Percentiles rank a stretch among this genome's conserved stretches.
These are phyloP conservation scores for Apiospora pterosperma DNA, from an alignment of 2,329 filamentous ascomycete genomes.

Conservation along the genomic window DNA sequence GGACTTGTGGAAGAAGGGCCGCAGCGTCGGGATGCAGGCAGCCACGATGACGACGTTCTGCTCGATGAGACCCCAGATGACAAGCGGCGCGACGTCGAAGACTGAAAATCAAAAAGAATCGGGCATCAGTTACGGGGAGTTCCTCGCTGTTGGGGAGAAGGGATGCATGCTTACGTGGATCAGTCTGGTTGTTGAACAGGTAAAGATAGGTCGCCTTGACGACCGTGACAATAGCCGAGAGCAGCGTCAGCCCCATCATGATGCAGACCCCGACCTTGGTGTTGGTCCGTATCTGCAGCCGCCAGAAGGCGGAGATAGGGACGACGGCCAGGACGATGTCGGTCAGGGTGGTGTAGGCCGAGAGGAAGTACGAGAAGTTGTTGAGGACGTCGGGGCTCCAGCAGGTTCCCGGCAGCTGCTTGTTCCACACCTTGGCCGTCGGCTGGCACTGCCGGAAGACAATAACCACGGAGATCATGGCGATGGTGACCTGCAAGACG, in stretches of 20 bases:
- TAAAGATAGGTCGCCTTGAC: slow-evolving; percentile 24
- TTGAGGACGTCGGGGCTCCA: slow-evolving; percentile 20
- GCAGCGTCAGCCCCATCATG: slow-evolving; percentile 25
- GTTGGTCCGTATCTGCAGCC: slow-evolving; percentile 20
- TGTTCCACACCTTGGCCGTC: slow-evolving; percentile 19
- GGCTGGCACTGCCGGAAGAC: slow-evolving; percentile 23
- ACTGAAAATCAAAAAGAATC: not conserved
- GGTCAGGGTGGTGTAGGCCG: slow-evolving; percentile 22
- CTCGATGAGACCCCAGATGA: slow-evolving; percentile 18
- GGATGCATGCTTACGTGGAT: slow-evolving; percentile 18
- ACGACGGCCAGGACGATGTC: slow-evolving; percentile 23
- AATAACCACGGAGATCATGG: slow-evolving; percentile 20
- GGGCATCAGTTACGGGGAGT: no score
- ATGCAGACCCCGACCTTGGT: slow-evolving; percentile 22
- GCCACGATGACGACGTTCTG: slow-evolving; percentile 27
- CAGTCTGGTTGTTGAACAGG: slow-evolving; percentile 17
- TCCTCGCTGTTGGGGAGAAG: not conserved
- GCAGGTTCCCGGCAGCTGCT: slow-evolving; percentile 14
- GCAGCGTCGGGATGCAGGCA: slow-evolving; percentile 24
- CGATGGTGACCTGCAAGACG: slow-evolving; percentile 20
- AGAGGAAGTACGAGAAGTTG: slow-evolving; percentile 22
- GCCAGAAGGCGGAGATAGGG: slow-evolving; percentile 22
- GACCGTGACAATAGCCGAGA: slow-evolving; percentile 24
- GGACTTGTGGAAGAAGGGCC: slow-evolving; percentile 20
- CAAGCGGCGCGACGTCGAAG: slow-evolving; percentile 9